Evolutionary conservation across 176 grass and related monocot species (phyloP), one percentile per base, ranked within the genome.

Genomic region (Musa schizocarpa): DNA sequence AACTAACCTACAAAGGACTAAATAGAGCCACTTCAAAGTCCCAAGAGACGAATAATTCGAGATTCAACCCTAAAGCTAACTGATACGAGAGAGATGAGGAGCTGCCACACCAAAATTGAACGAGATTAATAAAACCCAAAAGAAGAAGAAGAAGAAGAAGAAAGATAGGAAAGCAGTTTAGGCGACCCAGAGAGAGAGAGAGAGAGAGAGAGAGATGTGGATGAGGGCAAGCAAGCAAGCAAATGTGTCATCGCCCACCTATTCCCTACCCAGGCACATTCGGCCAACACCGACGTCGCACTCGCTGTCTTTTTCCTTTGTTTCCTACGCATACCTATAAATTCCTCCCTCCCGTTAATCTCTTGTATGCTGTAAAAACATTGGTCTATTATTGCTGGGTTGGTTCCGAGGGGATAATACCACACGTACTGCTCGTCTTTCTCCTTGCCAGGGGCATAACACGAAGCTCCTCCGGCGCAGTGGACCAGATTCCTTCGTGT

Each of bases 281-380:
- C 51, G 69, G 24, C 64, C 19, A 79, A 75, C 75, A 75, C 52
- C 87, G 82, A 85, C 65, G 78, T 92, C 68, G 86, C 71, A 81
- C 73, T 85, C 82, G 80, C 71, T 93, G 90, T 93, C 90, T 73
- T 91, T 91, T 93, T 78, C 88, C 13, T 27, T 26, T 61, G 70
- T 58, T 14, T 6, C 50, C 24, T 76, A 80, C 87, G 69, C 88
- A 63, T 64, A 65, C 80, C 88, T 53, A 92, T 81, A 88, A 92
- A 92, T 92, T 87, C 83, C 58, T 52, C 82, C 25, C 17, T 80
- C 59, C 79, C 52, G 4, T 43, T 6, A 43, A 43, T 50, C 72
- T 86, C 63, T 65, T 48, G 71, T 64, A 70, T 51, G 48, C 68
- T 12, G 68, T 21, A 21, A 52, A 73, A 25, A 24, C 34, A 6